phyloP scores from a whole-genome alignment of 2,329 filamentous ascomycete genomes.

The Xylariaceae sp. region DNA sequence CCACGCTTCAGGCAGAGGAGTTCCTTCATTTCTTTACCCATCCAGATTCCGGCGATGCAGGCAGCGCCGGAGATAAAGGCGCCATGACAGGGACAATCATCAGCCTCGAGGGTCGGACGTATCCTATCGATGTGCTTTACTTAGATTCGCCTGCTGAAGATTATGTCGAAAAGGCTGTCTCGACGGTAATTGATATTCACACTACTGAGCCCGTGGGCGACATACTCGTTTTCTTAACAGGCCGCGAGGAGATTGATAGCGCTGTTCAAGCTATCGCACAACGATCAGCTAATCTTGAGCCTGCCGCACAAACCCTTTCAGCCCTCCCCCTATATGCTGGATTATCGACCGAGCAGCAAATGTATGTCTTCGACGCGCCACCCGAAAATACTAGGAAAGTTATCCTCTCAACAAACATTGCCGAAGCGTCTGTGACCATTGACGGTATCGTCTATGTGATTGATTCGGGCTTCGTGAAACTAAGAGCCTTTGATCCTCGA shows the following conservation, averaged over 20 bases:
- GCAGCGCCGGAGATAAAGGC: constrained; percentile 11
- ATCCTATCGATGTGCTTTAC: constrained; percentile 84
- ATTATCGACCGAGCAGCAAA: constrained; percentile 83
- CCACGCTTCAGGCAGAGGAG: constrained; percentile 83
- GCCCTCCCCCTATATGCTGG: constrained; percentile 85
- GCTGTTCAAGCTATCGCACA: constrained; percentile 77
- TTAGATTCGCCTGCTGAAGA: constrained; percentile 74
- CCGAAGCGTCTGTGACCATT: constrained; percentile 93
- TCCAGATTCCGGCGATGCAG: constrained; percentile 27
- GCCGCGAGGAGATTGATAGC: constrained; percentile 85
- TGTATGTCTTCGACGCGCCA: constrained; percentile 86
- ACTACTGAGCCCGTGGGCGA: constrained; percentile 76
- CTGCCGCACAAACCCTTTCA: constrained; percentile 57
- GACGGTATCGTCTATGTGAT: constrained; percentile 88
- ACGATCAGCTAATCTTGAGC: constrained; percentile 59
- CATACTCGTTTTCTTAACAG: constrained; percentile 86
- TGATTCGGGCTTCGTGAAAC: constrained; percentile 86
- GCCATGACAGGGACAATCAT: constrained; percentile 57
- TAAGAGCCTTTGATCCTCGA: constrained; percentile 76
- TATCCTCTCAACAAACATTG: constrained; percentile 91
- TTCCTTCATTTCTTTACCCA: constrained; percentile 74
- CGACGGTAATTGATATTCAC: constrained; percentile 86
- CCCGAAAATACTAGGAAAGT: constrained; percentile 83
- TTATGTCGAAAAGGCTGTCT: constrained; percentile 78
- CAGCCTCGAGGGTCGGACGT: constrained; percentile 81